These are phyloP conservation scores for Plasmopara muralis DNA, from an alignment of 352 stramenopile species.

Conservation along the genomic window DNA sequence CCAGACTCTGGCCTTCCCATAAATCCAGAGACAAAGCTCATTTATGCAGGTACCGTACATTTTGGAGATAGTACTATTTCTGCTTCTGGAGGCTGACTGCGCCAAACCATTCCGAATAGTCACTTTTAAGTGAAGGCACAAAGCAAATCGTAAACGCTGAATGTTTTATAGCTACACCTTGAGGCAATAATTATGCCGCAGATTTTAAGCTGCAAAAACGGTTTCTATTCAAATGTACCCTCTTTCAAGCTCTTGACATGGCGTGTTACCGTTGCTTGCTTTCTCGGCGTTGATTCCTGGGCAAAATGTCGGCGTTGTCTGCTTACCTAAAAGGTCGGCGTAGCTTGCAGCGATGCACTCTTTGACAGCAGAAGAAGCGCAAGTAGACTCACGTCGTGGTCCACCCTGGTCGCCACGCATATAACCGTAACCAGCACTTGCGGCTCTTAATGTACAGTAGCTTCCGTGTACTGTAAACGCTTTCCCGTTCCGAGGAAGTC, in stretches of 20 bases:
- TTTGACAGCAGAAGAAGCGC: constrained; percentile 19
- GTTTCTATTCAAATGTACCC: too few species aligned
- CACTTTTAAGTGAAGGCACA: too few species aligned
- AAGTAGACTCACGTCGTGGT: constrained; percentile 7
- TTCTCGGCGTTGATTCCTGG: constrained; percentile 10
- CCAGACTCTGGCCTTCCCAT: too few species aligned
- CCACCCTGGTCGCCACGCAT: constrained; percentile 1
- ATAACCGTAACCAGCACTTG: background rate
- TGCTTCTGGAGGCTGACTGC: too few species aligned
- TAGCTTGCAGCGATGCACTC: constrained; percentile 3
- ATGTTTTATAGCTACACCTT: too few species aligned
- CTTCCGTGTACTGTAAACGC: background rate
- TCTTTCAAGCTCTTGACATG: constrained; percentile 1
- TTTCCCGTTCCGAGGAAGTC: background rate
- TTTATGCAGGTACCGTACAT: too few species aligned
- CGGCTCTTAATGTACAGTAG: constrained; percentile 7
- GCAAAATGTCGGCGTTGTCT: constrained; percentile 1
- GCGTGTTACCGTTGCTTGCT: constrained; percentile 17
- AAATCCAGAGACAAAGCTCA: too few species aligned
- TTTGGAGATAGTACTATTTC: too few species aligned
- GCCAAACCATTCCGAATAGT: too few species aligned
- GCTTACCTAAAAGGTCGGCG: constrained; percentile 1
- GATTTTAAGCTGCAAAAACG: too few species aligned
- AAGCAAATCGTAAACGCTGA: too few species aligned
- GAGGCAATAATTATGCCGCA: too few species aligned